Conservation (phyloP, 2,329 filamentous ascomycete species). For the Trematosphaeria pertusa region DNA sequence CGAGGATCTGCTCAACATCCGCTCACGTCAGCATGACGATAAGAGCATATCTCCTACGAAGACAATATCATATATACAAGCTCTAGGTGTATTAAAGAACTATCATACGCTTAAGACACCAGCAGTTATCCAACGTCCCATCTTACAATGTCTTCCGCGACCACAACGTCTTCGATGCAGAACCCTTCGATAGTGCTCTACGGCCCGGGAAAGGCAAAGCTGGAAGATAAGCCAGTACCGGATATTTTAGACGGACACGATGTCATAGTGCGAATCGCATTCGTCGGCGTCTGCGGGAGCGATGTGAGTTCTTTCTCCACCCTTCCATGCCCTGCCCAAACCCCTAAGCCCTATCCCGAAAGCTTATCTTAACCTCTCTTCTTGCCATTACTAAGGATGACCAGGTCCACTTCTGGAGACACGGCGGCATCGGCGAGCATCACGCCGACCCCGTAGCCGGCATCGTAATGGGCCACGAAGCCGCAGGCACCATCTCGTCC, state of each 20-base stretch:
- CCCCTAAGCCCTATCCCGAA: not conserved
- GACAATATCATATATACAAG: no score
- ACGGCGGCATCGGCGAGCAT: constrained; percentile 89
- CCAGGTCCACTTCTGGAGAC: constrained; percentile 90
- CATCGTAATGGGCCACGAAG: constrained; percentile 93
- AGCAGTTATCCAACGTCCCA: no score
- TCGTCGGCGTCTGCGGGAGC: constrained; percentile 54
- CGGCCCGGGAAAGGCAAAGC: constrained; percentile 44
- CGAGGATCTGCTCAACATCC: not conserved
- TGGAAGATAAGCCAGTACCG: constrained; percentile 50
- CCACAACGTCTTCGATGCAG: constrained; percentile 24
- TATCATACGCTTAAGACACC: no score
- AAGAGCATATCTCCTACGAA: no score
- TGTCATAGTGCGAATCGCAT: constrained; percentile 54
- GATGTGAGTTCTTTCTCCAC: constrained; percentile 23
- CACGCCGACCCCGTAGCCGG: constrained; percentile 77
- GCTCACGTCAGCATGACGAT: no score
- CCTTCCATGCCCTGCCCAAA: not conserved
- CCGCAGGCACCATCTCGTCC: constrained; percentile 79
- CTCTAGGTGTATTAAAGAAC: no score
- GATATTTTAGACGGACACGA: constrained; percentile 45
- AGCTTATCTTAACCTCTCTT: no score
- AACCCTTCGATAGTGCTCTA: constrained; percentile 55
- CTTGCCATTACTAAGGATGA: no score
- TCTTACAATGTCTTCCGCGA: not conserved